Percentiles rank a stretch among this genome's conserved stretches.
Evolutionary conservation across 495 filamentous ascomycete species (phyloP).

Genomic region (Penicillium samsonianum): DNA sequence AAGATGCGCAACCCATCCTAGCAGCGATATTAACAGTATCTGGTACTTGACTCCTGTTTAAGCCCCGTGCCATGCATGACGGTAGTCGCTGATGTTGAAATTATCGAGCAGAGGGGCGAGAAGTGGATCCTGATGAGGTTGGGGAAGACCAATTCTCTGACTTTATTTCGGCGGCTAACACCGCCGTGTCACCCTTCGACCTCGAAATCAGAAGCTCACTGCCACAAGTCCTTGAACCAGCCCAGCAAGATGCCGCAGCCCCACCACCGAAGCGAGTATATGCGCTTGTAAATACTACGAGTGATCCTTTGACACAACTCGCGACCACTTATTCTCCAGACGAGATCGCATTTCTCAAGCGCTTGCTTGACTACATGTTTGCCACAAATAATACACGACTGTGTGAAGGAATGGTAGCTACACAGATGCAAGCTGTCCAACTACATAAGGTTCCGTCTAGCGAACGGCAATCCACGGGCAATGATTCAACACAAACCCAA

Average conservation of each 20-base stretch:
- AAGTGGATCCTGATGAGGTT: constrained; percentile 56
- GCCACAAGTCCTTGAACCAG: constrained; percentile 53
- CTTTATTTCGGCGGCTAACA: constrained; percentile 69
- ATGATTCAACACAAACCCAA: constrained; percentile 38
- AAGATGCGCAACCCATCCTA: constrained; percentile 69
- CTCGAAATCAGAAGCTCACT: constrained; percentile 76
- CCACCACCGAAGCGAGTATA: constrained; percentile 50
- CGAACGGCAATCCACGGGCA: constrained; percentile 34
- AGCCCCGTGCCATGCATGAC: neutral
- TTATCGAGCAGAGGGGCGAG: constrained; percentile 36
- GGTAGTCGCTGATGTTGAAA: neutral
- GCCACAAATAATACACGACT: constrained; percentile 74
- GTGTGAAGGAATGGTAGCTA: constrained; percentile 78
- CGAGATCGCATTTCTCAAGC: constrained; percentile 86
- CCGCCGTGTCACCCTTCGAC: constrained; percentile 75
- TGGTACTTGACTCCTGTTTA: constrained; percentile 27
- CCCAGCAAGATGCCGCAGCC: constrained; percentile 13
- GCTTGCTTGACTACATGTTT: constrained; percentile 91
- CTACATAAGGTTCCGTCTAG: constrained; percentile 31
- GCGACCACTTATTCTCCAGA: constrained; percentile 80
- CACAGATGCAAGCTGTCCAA: constrained; percentile 69
- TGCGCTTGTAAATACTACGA: constrained; percentile 85
- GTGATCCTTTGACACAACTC: constrained; percentile 79
- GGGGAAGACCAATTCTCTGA: constrained; percentile 66
- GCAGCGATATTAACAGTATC: constrained; percentile 70